phyloP scores from a whole-genome alignment of 176 grass and related monocot species.

The Aegilops umbellulata region DNA sequence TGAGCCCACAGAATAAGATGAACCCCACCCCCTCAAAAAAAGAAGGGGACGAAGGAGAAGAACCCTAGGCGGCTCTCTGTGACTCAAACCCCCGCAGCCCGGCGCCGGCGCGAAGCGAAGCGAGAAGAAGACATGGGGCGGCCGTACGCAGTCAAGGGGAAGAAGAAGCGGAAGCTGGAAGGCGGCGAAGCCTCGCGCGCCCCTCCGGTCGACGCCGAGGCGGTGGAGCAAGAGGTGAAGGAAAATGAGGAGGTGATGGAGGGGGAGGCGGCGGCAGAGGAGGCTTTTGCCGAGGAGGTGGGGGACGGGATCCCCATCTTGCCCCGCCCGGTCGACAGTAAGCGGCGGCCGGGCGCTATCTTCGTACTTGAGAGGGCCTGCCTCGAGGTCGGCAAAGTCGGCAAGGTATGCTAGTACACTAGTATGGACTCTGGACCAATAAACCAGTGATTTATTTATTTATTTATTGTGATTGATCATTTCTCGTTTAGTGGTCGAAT shows the following conservation, averaged over 20 bases:
- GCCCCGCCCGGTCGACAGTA: slow-evolving; percentile 47
- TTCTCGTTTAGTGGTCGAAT: background rate
- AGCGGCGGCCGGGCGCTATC: slow-evolving; percentile 53
- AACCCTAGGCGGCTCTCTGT: slow-evolving; percentile 39
- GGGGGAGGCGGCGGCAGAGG: slow-evolving; percentile 13
- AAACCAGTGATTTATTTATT: background rate
- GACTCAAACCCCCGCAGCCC: background rate
- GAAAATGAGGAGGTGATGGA: background rate
- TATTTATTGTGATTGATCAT: background rate
- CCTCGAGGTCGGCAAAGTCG: slow-evolving; percentile 95
- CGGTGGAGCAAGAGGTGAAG: slow-evolving; percentile 24
- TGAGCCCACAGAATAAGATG: background rate
- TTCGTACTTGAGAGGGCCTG: slow-evolving; percentile 91
- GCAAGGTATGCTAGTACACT: slow-evolving; percentile 53
- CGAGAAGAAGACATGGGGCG: slow-evolving; percentile 50
- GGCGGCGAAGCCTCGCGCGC: slow-evolving; percentile 27
- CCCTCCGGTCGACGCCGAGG: slow-evolving; percentile 20
- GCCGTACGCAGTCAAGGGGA: slow-evolving; percentile 65
- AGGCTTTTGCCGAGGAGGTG: slow-evolving; percentile 3
- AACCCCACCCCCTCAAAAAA: too few species aligned
- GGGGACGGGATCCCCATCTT: slow-evolving; percentile 50
- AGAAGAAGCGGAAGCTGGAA: slow-evolving; percentile 70
- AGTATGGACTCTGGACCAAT: too few species aligned
- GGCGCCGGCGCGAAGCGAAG: background rate
- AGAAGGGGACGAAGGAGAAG: background rate